Conservation (phyloP, 257 asterid species). For the Solanum pimpinellifolium region DNA sequence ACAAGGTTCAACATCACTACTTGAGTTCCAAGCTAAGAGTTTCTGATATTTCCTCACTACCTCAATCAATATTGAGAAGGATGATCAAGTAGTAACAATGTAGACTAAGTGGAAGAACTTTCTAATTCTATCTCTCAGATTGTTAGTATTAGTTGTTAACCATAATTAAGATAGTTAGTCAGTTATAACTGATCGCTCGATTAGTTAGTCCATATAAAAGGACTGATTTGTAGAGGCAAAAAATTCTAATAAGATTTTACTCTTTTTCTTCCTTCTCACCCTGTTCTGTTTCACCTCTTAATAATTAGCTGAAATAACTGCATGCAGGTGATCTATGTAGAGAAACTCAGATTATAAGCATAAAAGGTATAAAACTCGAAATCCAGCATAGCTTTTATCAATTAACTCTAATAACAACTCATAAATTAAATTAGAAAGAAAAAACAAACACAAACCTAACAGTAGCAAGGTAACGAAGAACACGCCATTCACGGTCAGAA, state of each 20-base stretch:
- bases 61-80: not conserved
- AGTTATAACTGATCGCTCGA: not conserved
- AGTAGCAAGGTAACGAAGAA: constrained; percentile 64
- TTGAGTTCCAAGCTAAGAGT: not conserved
- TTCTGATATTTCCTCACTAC: not conserved
- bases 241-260: not conserved
- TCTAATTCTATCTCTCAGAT: not conserved
- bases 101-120: not conserved
- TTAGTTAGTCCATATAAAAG: not conserved
- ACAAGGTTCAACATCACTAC: not conserved
- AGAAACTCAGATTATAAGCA: not conserved
- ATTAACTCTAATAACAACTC: not conserved
- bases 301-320: no score
- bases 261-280: not conserved
- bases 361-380: not conserved
- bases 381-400: not conserved
- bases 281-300: not conserved
- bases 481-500: constrained; percentile 35
- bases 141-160: not conserved
- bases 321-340: no score
- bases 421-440: not conserved
- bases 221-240: not conserved
- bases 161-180: not conserved
- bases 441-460: constrained; percentile 36
- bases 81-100: not conserved